These are phyloP conservation scores for Zalaria sp. DNA, from an alignment of 2,329 filamentous ascomycete genomes.

Conservation along the genomic window DNA sequence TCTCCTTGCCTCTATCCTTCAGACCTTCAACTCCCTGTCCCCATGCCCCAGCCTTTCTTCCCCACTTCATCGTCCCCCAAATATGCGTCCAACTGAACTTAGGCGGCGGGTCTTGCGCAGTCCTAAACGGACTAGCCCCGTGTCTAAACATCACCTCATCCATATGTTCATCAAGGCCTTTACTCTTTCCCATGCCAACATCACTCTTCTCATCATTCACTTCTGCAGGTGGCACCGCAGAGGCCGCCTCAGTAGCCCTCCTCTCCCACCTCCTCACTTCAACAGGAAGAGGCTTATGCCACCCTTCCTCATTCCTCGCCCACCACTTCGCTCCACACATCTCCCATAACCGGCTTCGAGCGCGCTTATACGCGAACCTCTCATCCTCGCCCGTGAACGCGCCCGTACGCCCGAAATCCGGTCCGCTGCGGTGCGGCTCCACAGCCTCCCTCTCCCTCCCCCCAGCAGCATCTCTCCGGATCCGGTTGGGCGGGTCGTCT, in stretches of 20 bases:
- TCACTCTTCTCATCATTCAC: constrained; percentile 5
- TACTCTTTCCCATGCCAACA: constrained; percentile 8
- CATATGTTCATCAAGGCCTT: constrained; percentile 13
- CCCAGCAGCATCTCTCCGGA: constrained; percentile 12
- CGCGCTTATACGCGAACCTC: constrained; percentile 66
- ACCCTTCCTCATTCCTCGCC: constrained; percentile 41
- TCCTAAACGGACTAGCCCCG: constrained; percentile 31
- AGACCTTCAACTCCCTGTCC: constrained; percentile 34
- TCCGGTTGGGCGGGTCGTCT: constrained; percentile 32
- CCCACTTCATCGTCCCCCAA: constrained; percentile 40
- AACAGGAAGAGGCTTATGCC: constrained; percentile 53
- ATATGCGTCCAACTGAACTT: constrained; percentile 38
- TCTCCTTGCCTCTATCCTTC: constrained; percentile 23
- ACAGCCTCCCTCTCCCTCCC: constrained; percentile 5
- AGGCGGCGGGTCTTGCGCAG: constrained; percentile 29
- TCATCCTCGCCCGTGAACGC: constrained; percentile 72
- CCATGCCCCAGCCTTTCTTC: constrained; percentile 38
- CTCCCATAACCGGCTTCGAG: constrained; percentile 67
- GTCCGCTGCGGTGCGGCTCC: constrained; percentile 12
- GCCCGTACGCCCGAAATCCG: constrained; percentile 52
- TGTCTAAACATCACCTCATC: constrained; percentile 26
- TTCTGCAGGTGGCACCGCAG: constrained; percentile 1
- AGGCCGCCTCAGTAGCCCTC: constrained; percentile 2
- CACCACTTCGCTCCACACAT: constrained; percentile 65
- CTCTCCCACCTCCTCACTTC: constrained; percentile 56